Evolutionary conservation across 768 basidiomycete species (phyloP), one percentile per base, ranked within the genome.

Genomic region (Russula earlei): DNA sequence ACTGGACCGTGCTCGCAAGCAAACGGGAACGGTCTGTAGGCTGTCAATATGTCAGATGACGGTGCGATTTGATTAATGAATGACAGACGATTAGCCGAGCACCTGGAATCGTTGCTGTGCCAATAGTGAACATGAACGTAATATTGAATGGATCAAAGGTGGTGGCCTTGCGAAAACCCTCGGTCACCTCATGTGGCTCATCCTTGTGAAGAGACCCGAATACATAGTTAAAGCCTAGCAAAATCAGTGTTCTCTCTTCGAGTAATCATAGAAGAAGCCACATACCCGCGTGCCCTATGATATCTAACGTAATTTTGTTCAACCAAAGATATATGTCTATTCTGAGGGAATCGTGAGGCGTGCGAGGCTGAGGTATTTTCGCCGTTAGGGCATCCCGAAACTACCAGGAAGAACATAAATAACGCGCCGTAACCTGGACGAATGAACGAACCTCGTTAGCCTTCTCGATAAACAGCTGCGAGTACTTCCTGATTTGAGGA

Each of bases 201-300:
- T 42, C 42, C 15, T 49, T 25, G 11, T 48, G 29, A 31, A 60
- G 56, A 9, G 59, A 47, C 1, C 36, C 29, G n/a, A 60, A 60
- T 14, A 46, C 20, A 44, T 60, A 40, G 31, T 58, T 58, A 24
- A 60, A 60, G 12, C 59, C 59, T 60, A 2, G 12, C 4, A 12
- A 31, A 8, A 24, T 37, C 24, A 10, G 5, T 12, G 17, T 38
- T 6, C 29, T 29, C 20, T 31, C 37, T 10, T 25, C 15, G 17
- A n/a, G 5, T 22, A 8, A 43, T 19, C 3, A 43, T 49, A 17
- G 19, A 22, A 4, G 34, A 20, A 22, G 36, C 7, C 14, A 27
- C 55, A 11, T 36, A 59, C 58, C 58, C 40, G 58, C 49, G 4
- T 50, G 24, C 25, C 58, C 58, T 9, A 59, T 57, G 3, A 59